Evolutionary conservation across 257 asterid species (phyloP).

Genomic region (Lithospermum erythrorhizon): DNA sequence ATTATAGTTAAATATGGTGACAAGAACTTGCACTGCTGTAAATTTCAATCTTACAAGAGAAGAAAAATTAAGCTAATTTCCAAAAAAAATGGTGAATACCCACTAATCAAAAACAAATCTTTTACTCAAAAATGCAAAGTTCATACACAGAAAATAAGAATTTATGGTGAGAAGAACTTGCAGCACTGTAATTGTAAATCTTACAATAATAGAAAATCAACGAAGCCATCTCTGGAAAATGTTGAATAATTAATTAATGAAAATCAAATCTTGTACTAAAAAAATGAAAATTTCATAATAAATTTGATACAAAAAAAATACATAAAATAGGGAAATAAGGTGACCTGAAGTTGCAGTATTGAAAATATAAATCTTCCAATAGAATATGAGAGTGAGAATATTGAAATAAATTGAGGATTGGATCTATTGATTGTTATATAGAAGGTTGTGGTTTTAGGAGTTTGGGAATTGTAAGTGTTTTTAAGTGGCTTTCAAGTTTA

Average conservation of each 20-base stretch:
- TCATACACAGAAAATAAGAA: too few species aligned
- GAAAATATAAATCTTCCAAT: too few species aligned
- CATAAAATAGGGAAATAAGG: too few species aligned
- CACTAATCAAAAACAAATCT: constrained; percentile 20
- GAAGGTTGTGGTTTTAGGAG: not conserved
- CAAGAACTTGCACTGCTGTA: too few species aligned
- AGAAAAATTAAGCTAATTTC: not conserved
- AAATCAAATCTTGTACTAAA: constrained; percentile 19
- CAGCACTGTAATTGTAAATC: too few species aligned
- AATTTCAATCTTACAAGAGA: too few species aligned
- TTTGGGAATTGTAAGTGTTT: constrained; percentile 3
- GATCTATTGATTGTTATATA: not conserved
- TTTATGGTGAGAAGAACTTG: too few species aligned
- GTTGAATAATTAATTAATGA: constrained; percentile 19
- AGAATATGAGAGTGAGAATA: not conserved
- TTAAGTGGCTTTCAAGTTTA: constrained; percentile 40
- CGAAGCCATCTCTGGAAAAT: too few species aligned
- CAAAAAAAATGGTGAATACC: constrained; percentile 13
- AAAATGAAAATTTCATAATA: not conserved
- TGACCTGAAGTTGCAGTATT: too few species aligned
- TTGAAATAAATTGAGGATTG: not conserved
- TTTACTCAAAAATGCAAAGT: constrained; percentile 10
- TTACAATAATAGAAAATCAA: too few species aligned
- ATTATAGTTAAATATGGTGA: too few species aligned
- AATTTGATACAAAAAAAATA: too few species aligned